Evolutionary conservation across 768 basidiomycete genomes (phyloP), one percentile per base, ranked within the genome.

Genomic region (Amanita subjunquillea): DNA sequence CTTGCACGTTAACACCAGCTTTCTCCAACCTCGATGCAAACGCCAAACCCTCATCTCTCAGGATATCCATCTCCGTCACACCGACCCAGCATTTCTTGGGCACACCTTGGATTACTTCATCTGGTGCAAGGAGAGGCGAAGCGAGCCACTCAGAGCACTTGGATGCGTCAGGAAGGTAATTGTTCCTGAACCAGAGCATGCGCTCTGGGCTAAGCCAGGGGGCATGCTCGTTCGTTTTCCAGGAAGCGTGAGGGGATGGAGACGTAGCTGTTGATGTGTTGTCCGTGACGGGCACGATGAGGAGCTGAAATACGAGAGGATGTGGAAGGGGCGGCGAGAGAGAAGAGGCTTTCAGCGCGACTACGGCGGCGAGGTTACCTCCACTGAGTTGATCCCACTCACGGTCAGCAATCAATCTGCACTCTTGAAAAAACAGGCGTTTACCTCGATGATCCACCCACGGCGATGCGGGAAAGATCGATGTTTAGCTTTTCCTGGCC

Each of bases 361-460:
- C 66, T 48, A 83, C 73, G 0, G 82, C 77, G 0, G 85, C 83
- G 2, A 88, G 71, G 58, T 88, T 86, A 1, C 80, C 85, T 3
- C 86, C 85, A 50, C 84, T 87, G 27, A 3, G 15, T 23, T 10
- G 30, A 49, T 51, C 8, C 12, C 50, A 32, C 17, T 34, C 13
- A 45, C 12, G 6, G 29, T 46, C 3, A 30, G n/a, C 15, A 8
- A 37, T 42, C 39, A 8, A 37, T 42, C 39, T 30, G 10, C 41
- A 42, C 7, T 20, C 20, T 3, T 3, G n/a, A 12, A 17, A 8
- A 42, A 43, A 29, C 9, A 43, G 9, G 36, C 30, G 48, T 65
- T 17, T 63, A 78, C 84, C 85, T 83, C 13, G 85, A 87, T 4
- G 82, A 82, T 6, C 87, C 87, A 2, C 86, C 85, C 3, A 87